Percentiles rank a stretch among this genome's conserved stretches.
Evolutionary conservation across 1,284 basidiomycete species (phyloP).

Genomic region (Moesziomyces sp.): DNA sequence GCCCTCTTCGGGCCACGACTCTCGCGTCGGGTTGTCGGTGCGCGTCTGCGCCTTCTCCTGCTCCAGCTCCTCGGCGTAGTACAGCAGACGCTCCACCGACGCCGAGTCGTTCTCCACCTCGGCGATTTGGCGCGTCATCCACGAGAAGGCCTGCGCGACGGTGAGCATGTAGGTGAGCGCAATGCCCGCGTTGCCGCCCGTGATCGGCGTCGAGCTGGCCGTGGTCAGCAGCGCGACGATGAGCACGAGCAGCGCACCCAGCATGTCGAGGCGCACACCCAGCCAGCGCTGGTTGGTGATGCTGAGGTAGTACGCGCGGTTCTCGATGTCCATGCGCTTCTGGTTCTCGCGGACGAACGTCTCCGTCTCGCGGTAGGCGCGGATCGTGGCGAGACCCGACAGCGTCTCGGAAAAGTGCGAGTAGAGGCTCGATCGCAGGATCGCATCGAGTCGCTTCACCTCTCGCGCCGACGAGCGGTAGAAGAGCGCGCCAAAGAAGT

Average conservation of each 20-base stretch:
- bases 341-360: constrained; percentile 73
- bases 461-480: constrained; percentile 89
- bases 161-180: constrained; percentile 63
- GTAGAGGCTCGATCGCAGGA: constrained; percentile 78
- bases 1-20: constrained; percentile 66
- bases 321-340: constrained; percentile 84
- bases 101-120: constrained; percentile 69
- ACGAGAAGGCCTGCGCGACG: constrained; percentile 61
- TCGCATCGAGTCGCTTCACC: constrained; percentile 81
- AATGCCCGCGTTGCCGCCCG: constrained; percentile 56
- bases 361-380: constrained; percentile 75
- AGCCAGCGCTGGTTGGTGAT: constrained; percentile 87
- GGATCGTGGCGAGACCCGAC: constrained; percentile 83
- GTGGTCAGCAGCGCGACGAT: constrained; percentile 60
- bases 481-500: constrained; percentile 74
- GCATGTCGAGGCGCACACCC: constrained; percentile 73
- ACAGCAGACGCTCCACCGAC: constrained; percentile 65
- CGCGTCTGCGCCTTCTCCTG: constrained; percentile 63
- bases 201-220: constrained; percentile 40
- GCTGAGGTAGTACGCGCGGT: constrained; percentile 88
- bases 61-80: constrained; percentile 63
- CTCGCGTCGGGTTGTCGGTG: constrained; percentile 47
- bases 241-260: constrained; percentile 65
- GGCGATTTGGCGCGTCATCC: constrained; percentile 66
- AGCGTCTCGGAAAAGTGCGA: constrained; percentile 89